Base-by-base conservation (phyloP, 495 filamentous ascomycete species). In the Podospora comata region DNA sequence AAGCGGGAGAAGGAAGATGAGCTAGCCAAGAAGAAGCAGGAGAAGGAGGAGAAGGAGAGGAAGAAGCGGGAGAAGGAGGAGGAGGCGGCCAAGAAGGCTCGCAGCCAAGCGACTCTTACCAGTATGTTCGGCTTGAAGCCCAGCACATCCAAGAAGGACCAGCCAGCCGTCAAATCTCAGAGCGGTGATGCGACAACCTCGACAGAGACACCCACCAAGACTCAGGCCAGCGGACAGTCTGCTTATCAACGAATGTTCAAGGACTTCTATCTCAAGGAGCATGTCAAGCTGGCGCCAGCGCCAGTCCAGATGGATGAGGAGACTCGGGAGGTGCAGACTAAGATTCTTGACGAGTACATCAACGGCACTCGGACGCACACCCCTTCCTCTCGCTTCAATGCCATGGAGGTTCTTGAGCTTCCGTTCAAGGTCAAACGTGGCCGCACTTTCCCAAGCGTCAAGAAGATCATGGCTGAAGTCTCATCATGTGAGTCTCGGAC, bases 181-280 rank as follows among this genome's bases (percentile, higher is more conserved):
- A 67, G 71, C 26, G 65, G 71, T 16, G n/a, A 69, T 34, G 64
- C 56, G 15, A 54, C 75, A 13, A 55, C 67, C 18, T 13, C 39
- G 13, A 48, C 39, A 16, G 69, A 61, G 18, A 34, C 76, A 7
- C 7, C 74, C n/a, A 63, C 69, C 19, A 65, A 70, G 27, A 68
- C 73, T 70, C 65, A 73, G 62, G 48, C 71, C 60, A 72, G 80
- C 13, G 70, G 76, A 20, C 68, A 80, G 44, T 85, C 88, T 0
- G 85, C 89, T 56, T 98, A 96, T 72, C 81, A 91, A 18, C 86
- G 85, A 69, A 78, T 75, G 34, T 97, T 97, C 72, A 86, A 91
- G 16, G 85, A 90, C 0, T 97, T 96, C 77, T 93, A 90, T 67
- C 69, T 93, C 11, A 87, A 93, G 65, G 81, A 85, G 16, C 81